Conservation (phyloP, 441 rosid genomes). For the Bruguiera hainesii region DNA sequence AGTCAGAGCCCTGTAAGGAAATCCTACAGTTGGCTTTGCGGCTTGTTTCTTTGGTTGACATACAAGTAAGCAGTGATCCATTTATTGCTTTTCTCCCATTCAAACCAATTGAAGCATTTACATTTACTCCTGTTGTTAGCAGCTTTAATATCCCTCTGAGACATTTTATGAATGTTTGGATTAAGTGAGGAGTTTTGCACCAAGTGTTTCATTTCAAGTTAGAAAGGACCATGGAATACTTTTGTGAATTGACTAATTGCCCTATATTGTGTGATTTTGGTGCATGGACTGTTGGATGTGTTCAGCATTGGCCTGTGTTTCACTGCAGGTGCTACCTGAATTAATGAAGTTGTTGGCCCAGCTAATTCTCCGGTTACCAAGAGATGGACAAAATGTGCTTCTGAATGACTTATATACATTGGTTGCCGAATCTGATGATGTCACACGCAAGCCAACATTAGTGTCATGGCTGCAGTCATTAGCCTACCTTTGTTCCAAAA, state of each 20-base stretch:
- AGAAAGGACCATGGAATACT: too few species aligned
- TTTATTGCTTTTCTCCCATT: constrained; percentile 1
- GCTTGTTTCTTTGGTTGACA: constrained; percentile 76
- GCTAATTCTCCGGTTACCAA: constrained; percentile 52
- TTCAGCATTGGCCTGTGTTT: constrained; percentile 16
- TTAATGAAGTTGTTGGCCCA: constrained; percentile 76
- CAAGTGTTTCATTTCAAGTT: background rate
- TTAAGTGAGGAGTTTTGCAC: background rate
- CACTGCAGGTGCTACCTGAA: constrained; percentile 32
- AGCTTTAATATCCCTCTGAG: background rate
- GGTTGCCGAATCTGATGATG: constrained; percentile 92
- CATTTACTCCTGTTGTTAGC: background rate
- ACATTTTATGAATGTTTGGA: too few species aligned
- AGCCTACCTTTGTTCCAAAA: constrained; percentile 63
- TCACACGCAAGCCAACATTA: constrained; percentile 75
- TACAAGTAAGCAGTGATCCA: constrained; percentile 52
- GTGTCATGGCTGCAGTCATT: constrained; percentile 96
- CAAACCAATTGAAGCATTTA: background rate
- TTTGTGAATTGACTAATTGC: background rate
- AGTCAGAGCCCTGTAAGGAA: constrained; percentile 54
- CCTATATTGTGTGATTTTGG: background rate
- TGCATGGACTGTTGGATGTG: constrained; percentile 4
- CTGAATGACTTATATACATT: constrained; percentile 33
- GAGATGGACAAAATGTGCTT: constrained; percentile 47
- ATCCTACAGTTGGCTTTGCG: constrained; percentile 69